Percentiles rank a stretch among this genome's conserved stretches.
Conservation (phyloP, 192 early-diverging fungal species). For the Linnemannia elongata region DNA sequence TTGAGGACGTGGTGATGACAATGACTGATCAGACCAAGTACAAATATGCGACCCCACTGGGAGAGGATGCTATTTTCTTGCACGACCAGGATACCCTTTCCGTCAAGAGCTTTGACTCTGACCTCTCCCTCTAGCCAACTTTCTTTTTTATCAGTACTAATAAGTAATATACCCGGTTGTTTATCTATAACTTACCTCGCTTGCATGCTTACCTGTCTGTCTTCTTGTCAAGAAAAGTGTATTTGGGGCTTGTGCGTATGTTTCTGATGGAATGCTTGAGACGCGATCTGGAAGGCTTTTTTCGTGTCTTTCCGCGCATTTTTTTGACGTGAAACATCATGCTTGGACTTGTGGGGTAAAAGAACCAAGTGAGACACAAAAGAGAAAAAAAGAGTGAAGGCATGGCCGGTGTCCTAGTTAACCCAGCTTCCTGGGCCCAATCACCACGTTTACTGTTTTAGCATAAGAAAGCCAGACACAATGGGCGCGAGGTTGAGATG, state of each 20-base stretch:
- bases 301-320: not conserved
- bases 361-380: not conserved
- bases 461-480: not conserved
- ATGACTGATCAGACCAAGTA: not conserved
- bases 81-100: conserved; percentile 33
- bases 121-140: not conserved
- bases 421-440: too few species aligned
- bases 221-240: not conserved
- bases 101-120: conserved; percentile 28
- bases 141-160: too few species aligned
- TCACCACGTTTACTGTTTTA: too few species aligned
- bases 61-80: not conserved
- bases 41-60: not conserved
- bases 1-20: not conserved
- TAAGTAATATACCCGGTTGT: too few species aligned
- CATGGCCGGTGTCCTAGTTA: not conserved
- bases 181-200: too few species aligned
- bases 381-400: not conserved
- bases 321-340: not conserved
- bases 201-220: too few species aligned
- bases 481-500: not conserved
- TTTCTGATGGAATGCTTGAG: not conserved
- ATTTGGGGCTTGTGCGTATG: not conserved
- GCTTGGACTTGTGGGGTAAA: not conserved
- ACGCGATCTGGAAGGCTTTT: not conserved